phyloP scores from a whole-genome alignment of 495 filamentous ascomycete species.

The Lichina pygmaea region DNA sequence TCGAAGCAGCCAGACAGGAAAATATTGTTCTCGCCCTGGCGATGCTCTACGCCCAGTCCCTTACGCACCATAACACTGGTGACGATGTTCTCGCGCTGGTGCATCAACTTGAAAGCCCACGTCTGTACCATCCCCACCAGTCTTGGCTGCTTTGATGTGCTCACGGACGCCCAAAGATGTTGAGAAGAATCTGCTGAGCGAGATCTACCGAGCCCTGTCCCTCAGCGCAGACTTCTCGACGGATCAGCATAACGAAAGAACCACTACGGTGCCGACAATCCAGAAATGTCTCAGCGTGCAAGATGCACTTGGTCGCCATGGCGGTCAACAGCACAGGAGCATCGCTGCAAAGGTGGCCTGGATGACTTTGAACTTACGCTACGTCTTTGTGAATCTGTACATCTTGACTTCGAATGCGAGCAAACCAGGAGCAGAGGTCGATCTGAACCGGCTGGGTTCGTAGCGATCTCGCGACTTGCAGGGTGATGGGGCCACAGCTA shows the following conservation, averaged over 20 bases:
- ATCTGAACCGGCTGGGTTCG: neutral
- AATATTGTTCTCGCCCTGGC: slow-evolving; percentile 12
- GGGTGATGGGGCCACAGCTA: neutral
- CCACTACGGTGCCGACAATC: slow-evolving; percentile 39
- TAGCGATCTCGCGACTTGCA: neutral
- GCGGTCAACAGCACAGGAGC: slow-evolving; percentile 26
- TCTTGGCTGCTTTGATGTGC: no score
- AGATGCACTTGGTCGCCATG: slow-evolving; percentile 36
- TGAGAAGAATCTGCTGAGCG: slow-evolving; percentile 26
- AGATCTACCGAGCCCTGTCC: slow-evolving; percentile 37
- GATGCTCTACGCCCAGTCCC: slow-evolving; percentile 28
- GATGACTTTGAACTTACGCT: slow-evolving; percentile 42
- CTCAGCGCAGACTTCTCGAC: slow-evolving; percentile 42
- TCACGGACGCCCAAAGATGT: slow-evolving; percentile 2
- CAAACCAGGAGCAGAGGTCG: slow-evolving; percentile 1
- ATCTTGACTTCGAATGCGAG: slow-evolving; percentile 16
- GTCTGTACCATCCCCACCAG: neutral
- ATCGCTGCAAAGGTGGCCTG: slow-evolving; percentile 46
- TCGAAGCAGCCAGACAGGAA: slow-evolving; percentile 5
- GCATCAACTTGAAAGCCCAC: slow-evolving; percentile 4
- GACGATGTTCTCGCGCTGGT: slow-evolving; percentile 55
- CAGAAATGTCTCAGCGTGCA: slow-evolving; percentile 44
- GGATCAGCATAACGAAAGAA: slow-evolving; percentile 37
- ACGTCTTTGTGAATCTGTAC: slow-evolving; percentile 37
- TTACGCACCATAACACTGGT: slow-evolving; percentile 26